phyloP scores from a whole-genome alignment of 1,139 yeast genomes.

The Entelexis sorbosivorans region DNA sequence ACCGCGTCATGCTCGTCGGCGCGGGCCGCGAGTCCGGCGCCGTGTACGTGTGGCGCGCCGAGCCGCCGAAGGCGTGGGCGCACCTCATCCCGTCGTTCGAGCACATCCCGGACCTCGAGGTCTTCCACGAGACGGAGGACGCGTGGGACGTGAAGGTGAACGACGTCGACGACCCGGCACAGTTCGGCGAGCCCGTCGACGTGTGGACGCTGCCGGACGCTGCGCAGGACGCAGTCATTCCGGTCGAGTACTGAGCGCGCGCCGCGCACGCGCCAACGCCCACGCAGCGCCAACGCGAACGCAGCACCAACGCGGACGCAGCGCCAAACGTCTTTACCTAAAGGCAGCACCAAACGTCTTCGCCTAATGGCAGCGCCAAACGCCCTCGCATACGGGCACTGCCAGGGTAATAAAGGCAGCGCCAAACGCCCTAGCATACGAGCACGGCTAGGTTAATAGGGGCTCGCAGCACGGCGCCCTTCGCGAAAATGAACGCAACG shows the following conservation, averaged over 20 bases:
- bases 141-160: conserved; percentile 12
- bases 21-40: conserved; percentile 15
- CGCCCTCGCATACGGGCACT: no score
- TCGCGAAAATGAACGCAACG: no score
- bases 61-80: conserved; percentile 14
- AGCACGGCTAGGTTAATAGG: no score
- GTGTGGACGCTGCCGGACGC: conserved; percentile 14
- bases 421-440: no score
- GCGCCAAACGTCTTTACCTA: no score
- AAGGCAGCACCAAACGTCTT: no score
- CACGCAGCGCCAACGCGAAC: no score
- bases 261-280: no score
- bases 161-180: background rate
- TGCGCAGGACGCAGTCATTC: conserved; percentile 6
- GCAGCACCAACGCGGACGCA: no score
- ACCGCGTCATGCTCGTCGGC: conserved; percentile 12
- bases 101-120: conserved; percentile 13
- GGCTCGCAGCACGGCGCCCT: no score
- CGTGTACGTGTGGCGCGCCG: conserved; percentile 18
- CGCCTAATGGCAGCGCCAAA: no score
- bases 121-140: conserved; percentile 10
- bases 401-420: no score
- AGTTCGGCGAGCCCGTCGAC: conserved; percentile 5
- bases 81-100: conserved; percentile 13
- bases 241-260: conserved; percentile 10